Evolutionary conservation across 1,284 basidiomycete species (phyloP), one percentile per base, ranked within the genome.

Genomic region (Retiboletus flavoniger): DNA sequence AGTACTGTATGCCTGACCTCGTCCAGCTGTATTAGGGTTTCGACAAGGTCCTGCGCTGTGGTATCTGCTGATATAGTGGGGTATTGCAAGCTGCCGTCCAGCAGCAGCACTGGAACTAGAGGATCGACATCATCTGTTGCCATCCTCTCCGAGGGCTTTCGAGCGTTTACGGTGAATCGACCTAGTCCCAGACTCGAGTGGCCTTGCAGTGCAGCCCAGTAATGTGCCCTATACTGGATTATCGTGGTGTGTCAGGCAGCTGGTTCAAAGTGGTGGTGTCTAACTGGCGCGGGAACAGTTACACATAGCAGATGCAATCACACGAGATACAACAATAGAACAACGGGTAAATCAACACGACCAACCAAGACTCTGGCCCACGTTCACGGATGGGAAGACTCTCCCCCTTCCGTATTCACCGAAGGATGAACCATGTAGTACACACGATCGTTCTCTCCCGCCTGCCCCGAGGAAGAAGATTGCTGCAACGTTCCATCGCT

Each of bases 361-460:
- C 29, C 5, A 36, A 40, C 40, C 35, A 24, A 35, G 10, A 32
- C 41, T 16, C 17, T n/a, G 21, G n/a, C 17, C 28, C 28, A 38
- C 21, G 31, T 32, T 71, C 53, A 71, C 13, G 66, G 60, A 47
- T 69, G 64, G 29, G 68, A 77, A 4, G 75, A 77, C 17, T 60
- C 63, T 9, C 75, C 73, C 2, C 61, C 69, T 53, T 91, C 89
- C 7, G 82, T 80, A 63, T 91, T 87, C 35, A 93, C 88, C 2
- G 84, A 83, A 3, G 90, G 88, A 72, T 92, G 89, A 2, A 90
- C 87, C 82, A 91, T 83, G 65, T 91, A 92, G 64, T 83, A 87
- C 52, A 90, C 78, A 7, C 83, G 81, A n/a, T 83, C 74, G 60
- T 87, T 80, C 19, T 80, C 79, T 16, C 78, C 83, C 28, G 80